Conservation (phyloP, 2,329 filamentous ascomycete species). For the Pseudocercospora crystallina region DNA sequence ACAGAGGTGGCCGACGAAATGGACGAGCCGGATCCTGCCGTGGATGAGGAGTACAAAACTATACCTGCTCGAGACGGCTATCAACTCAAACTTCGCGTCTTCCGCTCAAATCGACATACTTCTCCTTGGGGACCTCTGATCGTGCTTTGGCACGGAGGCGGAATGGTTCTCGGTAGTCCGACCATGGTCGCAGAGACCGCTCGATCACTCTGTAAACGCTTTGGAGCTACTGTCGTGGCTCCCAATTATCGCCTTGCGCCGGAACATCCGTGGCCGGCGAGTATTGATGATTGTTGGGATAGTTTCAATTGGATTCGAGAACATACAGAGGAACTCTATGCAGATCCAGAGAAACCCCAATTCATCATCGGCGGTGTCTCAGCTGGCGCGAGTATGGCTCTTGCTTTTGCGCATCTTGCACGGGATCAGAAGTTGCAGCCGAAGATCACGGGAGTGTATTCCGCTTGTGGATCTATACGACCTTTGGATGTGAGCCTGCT, state of each 20-base stretch:
- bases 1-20: constrained; percentile 19
- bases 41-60: constrained; percentile 6
- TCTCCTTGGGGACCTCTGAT: constrained; percentile 17
- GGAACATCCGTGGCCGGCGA: constrained; percentile 45
- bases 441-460: constrained; percentile 35
- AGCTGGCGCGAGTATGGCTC: constrained; percentile 43
- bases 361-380: constrained; percentile 50
- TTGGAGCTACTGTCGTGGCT: constrained; percentile 13
- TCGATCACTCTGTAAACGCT: constrained; percentile 13
- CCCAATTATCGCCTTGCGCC: constrained; percentile 45
- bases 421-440: constrained; percentile 39
- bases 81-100: constrained; percentile 14
- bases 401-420: constrained; percentile 41
- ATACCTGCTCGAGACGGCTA: constrained; percentile 15
- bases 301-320: constrained; percentile 44
- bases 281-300: constrained; percentile 46
- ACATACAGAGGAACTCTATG: constrained; percentile 36
- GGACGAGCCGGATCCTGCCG: constrained; percentile 17
- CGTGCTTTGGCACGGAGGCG: constrained; percentile 28
- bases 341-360: constrained; percentile 38
- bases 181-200: constrained; percentile 18
- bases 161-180: constrained; percentile 20
- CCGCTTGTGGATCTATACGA: constrained; percentile 46
- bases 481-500: constrained; percentile 27
- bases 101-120: constrained; percentile 1